A percentile compares a stretch with the other conserved stretches of the same genome.
These are phyloP conservation scores for Vitis vinifera DNA, from an alignment of 164 flowering plant genomes.

Conservation along the genomic window ASM3070453v1 NC_081808.1:15945001-15945500, in stretches of 20 bases:
- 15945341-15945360: too few species aligned
- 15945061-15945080: neutral
- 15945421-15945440: too few species aligned
- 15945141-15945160: neutral
- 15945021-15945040: slow-evolving; percentile 34
- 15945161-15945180: too few species aligned
- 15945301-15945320: too few species aligned
- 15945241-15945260: slow-evolving; percentile 94
- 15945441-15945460: too few species aligned
- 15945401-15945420: too few species aligned
- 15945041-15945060: slow-evolving; percentile 6
- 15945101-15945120: neutral
- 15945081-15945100: neutral
- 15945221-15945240: slow-evolving; percentile 95
- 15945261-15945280: slow-evolving; percentile 99
- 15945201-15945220: slow-evolving; percentile 88
- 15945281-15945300: slow-evolving; percentile 39
- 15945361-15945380: too few species aligned
- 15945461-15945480: too few species aligned
- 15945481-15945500: too few species aligned
- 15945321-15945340: too few species aligned
- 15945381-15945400: too few species aligned
- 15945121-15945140: neutral
- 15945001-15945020: slow-evolving; percentile 94
- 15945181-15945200: slow-evolving; percentile 14